Conservation (phyloP, 1,284 basidiomycete genomes). For the Vanrija pseudolonga region DNA sequence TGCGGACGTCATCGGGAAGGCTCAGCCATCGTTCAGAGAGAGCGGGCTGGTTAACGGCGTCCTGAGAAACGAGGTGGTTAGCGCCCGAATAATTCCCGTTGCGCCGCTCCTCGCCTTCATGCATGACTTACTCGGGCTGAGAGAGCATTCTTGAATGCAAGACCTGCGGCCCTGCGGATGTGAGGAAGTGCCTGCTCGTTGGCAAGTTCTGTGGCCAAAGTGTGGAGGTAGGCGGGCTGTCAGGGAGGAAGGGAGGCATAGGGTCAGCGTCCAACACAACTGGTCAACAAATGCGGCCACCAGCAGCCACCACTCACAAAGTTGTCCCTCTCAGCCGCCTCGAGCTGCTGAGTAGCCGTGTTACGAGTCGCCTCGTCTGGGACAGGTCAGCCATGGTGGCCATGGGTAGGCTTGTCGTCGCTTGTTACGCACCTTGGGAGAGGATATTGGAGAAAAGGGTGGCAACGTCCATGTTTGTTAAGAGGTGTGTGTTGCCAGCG, state of each 20-base stretch:
- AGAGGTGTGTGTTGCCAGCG: background rate
- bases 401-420: constrained; percentile 10
- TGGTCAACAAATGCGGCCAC: background rate
- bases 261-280: background rate
- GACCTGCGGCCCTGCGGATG: constrained; percentile 87
- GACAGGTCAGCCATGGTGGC: constrained; percentile 21
- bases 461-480: constrained; percentile 73
- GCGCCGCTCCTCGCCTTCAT: too few relatives aligned
- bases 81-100: constrained; percentile 18
- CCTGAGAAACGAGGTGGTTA: constrained; percentile 53
- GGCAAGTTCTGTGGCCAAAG: constrained; percentile 75
- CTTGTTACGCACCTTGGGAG: constrained; percentile 67
- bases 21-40: constrained; percentile 76
- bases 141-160: constrained; percentile 95
- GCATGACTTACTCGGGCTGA: constrained; percentile 70
- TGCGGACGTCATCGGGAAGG: constrained; percentile 64
- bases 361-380: constrained; percentile 79
- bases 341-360: constrained; percentile 80
- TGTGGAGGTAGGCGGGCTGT: constrained; percentile 82
- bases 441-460: constrained; percentile 85
- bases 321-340: constrained; percentile 76
- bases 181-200: constrained; percentile 69
- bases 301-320: constrained; percentile 59
- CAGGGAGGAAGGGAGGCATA: background rate
- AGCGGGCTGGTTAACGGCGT: constrained; percentile 69